Conservation (phyloP, 1,139 yeast genomes). For the Geotrichum carabidarum region DNA sequence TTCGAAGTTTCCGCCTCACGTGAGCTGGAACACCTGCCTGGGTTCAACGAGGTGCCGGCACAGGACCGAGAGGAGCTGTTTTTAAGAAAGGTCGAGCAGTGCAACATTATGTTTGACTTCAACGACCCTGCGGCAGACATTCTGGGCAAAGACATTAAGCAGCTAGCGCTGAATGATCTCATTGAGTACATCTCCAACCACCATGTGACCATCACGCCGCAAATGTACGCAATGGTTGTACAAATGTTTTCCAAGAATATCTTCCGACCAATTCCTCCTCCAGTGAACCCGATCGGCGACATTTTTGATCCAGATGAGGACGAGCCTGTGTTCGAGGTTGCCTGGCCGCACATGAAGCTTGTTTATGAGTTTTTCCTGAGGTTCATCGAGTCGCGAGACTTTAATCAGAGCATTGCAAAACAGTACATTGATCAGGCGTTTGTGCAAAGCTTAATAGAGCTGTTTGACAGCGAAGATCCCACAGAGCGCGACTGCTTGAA, state of each 20-base stretch:
- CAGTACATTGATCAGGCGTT: slow-evolving; percentile 90
- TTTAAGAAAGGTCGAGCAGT: slow-evolving; percentile 84
- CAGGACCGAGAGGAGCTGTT: slow-evolving; percentile 80
- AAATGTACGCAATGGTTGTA: slow-evolving; percentile 83
- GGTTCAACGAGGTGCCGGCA: slow-evolving; percentile 84
- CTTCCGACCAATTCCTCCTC: slow-evolving; percentile 96
- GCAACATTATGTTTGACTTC: slow-evolving; percentile 90
- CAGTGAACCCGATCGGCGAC: slow-evolving; percentile 95
- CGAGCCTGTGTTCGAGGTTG: slow-evolving; percentile 92
- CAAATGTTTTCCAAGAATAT: slow-evolving; percentile 84
- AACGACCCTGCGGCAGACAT: slow-evolving; percentile 89
- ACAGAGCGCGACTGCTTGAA: slow-evolving; percentile 92
- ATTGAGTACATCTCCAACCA: slow-evolving; percentile 83
- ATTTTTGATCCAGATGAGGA: slow-evolving; percentile 97
- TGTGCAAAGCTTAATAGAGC: slow-evolving; percentile 70
- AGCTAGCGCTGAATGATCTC: slow-evolving; percentile 79
- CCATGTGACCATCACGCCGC: slow-evolving; percentile 74
- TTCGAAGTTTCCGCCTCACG: slow-evolving; percentile 72
- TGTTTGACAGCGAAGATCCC: slow-evolving; percentile 95
- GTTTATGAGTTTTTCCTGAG: slow-evolving; percentile 91
- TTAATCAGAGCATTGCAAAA: slow-evolving; percentile 88
- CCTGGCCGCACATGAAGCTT: slow-evolving; percentile 99
- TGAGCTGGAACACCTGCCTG: slow-evolving; percentile 76
- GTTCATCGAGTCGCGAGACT: slow-evolving; percentile 91
- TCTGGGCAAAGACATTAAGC: slow-evolving; percentile 86